Conservation (phyloP, 129 eudicot species). For the Flaveria robusta region DNA sequence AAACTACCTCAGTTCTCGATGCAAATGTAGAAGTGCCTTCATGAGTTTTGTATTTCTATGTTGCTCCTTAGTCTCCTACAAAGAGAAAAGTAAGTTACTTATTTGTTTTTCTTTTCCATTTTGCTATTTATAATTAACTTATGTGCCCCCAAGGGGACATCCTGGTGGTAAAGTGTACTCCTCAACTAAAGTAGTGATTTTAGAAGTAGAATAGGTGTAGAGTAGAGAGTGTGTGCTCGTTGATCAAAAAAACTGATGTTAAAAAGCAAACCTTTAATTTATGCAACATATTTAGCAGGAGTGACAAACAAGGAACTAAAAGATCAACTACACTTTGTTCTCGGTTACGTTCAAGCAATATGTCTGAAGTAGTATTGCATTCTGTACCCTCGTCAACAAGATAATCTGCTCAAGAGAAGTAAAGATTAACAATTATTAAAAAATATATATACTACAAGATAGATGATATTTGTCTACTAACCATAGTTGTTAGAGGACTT, state of each 20-base stretch:
- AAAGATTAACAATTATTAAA: background rate
- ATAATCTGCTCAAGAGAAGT: conserved; percentile 64
- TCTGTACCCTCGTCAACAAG: conserved; percentile 97
- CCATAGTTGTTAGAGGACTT: conserved; percentile 96
- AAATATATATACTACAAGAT: background rate
- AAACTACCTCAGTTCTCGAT: conserved; percentile 86
- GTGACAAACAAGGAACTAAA: conserved; percentile 66
- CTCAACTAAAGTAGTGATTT: too few relatives aligned
- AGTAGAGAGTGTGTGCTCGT: too few relatives aligned
- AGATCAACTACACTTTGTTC: conserved; percentile 82
- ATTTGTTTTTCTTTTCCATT: conserved; percentile 6
- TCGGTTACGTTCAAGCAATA: conserved; percentile 86
- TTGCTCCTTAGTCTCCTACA: conserved; percentile 87
- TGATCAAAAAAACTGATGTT: background rate
- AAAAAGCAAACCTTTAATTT: conserved; percentile 62
- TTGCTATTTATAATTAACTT: background rate
- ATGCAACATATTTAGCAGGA: conserved; percentile 73
- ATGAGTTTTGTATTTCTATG: conserved; percentile 89
- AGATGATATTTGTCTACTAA: conserved; percentile 39
- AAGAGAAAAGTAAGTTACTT: conserved; percentile 5
- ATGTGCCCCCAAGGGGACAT: too few relatives aligned
- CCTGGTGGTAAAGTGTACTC: too few relatives aligned
- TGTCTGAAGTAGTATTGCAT: conserved; percentile 84
- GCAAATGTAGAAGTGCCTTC: conserved; percentile 82
- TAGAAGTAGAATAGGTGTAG: too few relatives aligned